These are phyloP conservation scores for Paragyromitra xinjiangensis DNA, from an alignment of 495 filamentous ascomycete genomes.

Conservation along the genomic window DNA sequence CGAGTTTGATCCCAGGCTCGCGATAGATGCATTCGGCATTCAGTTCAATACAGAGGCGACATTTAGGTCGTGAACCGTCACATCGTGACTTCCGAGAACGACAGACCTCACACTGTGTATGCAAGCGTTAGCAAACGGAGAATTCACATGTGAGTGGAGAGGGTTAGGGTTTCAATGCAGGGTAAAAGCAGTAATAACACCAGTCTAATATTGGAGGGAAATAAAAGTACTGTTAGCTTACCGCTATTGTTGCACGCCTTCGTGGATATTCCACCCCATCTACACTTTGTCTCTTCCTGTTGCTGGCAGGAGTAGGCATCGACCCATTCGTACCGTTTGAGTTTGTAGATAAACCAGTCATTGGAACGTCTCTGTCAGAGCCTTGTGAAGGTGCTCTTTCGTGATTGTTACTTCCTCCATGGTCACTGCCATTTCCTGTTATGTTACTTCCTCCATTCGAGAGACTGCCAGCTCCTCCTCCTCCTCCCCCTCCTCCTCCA, in stretches of 20 bases:
- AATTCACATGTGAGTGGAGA: neutral
- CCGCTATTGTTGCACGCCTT: constrained; percentile 75
- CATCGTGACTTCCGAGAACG: constrained; percentile 83
- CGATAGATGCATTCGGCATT: constrained; percentile 84
- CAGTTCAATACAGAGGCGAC: constrained; percentile 81
- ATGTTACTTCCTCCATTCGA: constrained; percentile 49
- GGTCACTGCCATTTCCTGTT: constrained; percentile 46
- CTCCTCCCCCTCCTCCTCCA: constrained; percentile 1
- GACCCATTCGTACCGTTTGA: constrained; percentile 50
- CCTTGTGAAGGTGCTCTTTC: constrained; percentile 53
- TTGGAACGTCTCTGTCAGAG: constrained; percentile 51
- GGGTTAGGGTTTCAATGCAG: constrained; percentile 24
- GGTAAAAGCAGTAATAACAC: constrained; percentile 32
- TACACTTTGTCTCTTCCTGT: constrained; percentile 72
- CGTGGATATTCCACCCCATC: constrained; percentile 73
- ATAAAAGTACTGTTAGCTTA: constrained; percentile 59
- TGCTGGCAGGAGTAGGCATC: constrained; percentile 34
- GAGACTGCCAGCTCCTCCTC: constrained; percentile 42
- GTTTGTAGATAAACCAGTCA: constrained; percentile 41
- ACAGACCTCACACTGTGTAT: constrained; percentile 78
- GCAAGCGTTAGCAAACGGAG: constrained; percentile 4
- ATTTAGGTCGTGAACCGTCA: constrained; percentile 83
- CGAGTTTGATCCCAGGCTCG: constrained; percentile 86
- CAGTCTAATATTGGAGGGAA: constrained; percentile 13
- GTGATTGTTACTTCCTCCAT: constrained; percentile 39